Conservation (phyloP, 1,284 basidiomycete genomes). For the Sporisorium iseilematis-ciliati region DNA sequence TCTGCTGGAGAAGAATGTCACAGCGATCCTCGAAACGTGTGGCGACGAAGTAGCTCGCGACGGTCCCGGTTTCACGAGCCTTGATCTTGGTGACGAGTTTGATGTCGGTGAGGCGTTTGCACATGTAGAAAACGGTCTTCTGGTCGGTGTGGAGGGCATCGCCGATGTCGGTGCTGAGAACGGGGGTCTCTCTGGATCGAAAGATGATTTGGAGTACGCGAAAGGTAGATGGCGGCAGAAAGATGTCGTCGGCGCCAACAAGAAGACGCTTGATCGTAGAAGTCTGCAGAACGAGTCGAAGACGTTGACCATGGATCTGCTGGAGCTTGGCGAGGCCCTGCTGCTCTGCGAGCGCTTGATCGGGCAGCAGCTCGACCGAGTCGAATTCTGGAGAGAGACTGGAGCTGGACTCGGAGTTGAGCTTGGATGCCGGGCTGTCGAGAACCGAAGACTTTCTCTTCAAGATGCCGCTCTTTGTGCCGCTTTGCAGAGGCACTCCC, state of each 20-base stretch:
- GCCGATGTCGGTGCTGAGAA: constrained; percentile 82
- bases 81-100: constrained; percentile 51
- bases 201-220: constrained; percentile 86
- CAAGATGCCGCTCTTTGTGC: constrained; percentile 25
- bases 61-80: constrained; percentile 59
- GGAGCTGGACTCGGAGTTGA: constrained; percentile 7
- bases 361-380: constrained; percentile 36
- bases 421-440: constrained; percentile 13
- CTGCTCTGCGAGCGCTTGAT: constrained; percentile 25
- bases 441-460: constrained; percentile 2
- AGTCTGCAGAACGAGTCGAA: constrained; percentile 81
- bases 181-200: constrained; percentile 80
- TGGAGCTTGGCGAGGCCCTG: constrained; percentile 72
- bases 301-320: constrained; percentile 69
- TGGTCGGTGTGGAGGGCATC: constrained; percentile 85
- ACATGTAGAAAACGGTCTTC: constrained; percentile 81
- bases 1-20: constrained; percentile 51
- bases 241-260: constrained; percentile 82
- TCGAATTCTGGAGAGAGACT: constrained; percentile 14
- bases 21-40: constrained; percentile 44
- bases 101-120: constrained; percentile 54
- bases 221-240: constrained; percentile 85
- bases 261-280: constrained; percentile 81
- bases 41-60: constrained; percentile 50
- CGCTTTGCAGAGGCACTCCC: constrained; percentile 20